Evolutionary conservation across 805 yeast species (phyloP), one percentile per base, ranked within the genome.

Genomic region (Candida yuanshanica): DNA sequence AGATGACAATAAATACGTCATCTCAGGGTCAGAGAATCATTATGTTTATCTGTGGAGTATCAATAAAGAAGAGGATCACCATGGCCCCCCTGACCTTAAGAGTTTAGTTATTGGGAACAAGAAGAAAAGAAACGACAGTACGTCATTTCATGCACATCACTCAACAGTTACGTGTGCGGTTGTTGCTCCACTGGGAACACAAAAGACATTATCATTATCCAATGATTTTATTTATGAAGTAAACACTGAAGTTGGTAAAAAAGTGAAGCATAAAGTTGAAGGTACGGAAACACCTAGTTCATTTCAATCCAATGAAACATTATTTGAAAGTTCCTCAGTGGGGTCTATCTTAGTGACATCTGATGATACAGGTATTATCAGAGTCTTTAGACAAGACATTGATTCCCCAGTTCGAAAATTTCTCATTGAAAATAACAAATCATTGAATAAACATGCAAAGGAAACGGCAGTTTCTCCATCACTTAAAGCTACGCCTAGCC

Each of bases 1-100:
- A 20, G 86, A 77, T 38, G 79, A 79, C 50, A 63, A 68, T 39
- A 54, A 63, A 11, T 76, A 75, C 53, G 72, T 89, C 6, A 71
- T 89, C 8, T 70, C 84, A 7, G 95, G 95, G 0, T 83, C 95
- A 11, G 96, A 90, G 57, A 93, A 90, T 62, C 87, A 85, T 50
- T 79, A 89, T 79, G 76, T 85, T 12, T 90, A 89, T 55, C 64
- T 86, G 11, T 91, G 98, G 98, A 72, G 74, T 41, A 60, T 72
- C 9, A 47, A 56, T 18, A 63, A 59, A 33, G 56, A 56, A 5
- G 58, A 49, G 11, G 22, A 36, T n/a, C 26, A 35, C 16, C 10
- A 27, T n/a, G 43, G 45, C 22, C 42, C 38, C 13, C n/a, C n/a
- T n/a, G n/a, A n/a, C n/a, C n/a, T n/a, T n/a, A n/a, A n/a, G n/a